A percentile compares a stretch with the other conserved stretches of the same genome.
Conservation (phyloP, 2,329 filamentous ascomycete genomes). For the Xylaria sp. region DNA sequence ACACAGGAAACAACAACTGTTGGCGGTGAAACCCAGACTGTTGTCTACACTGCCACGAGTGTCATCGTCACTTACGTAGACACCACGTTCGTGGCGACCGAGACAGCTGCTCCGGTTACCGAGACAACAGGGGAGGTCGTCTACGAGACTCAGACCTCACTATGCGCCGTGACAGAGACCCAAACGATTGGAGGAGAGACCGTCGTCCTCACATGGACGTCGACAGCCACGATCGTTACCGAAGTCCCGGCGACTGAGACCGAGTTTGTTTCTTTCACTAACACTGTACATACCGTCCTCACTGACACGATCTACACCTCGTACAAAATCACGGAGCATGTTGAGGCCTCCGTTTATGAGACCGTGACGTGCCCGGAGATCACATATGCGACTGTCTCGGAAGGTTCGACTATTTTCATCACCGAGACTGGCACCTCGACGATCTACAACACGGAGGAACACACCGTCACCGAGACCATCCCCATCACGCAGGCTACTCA, state of each 20-base stretch:
- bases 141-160: constrained; percentile 40
- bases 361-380: constrained; percentile 39
- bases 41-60: constrained; percentile 29
- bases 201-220: constrained; percentile 38
- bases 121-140: constrained; percentile 35
- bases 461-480: constrained; percentile 32
- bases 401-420: constrained; percentile 38
- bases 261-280: constrained; percentile 31
- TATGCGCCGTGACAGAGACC: constrained; percentile 43
- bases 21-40: constrained; percentile 16
- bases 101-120: constrained; percentile 33
- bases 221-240: constrained; percentile 34
- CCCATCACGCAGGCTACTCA: constrained; percentile 38
- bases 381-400: constrained; percentile 40
- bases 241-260: constrained; percentile 29
- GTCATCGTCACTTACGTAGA: constrained; percentile 18
- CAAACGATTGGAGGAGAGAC: constrained; percentile 40
- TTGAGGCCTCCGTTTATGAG: constrained; percentile 30
- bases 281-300: constrained; percentile 19
- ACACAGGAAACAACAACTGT: constrained; percentile 18
- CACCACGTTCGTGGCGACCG: constrained; percentile 15
- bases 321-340: constrained; percentile 29
- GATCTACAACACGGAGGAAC: constrained; percentile 34
- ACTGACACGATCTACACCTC: constrained; percentile 29
- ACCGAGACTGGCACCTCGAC: constrained; percentile 41